phyloP scores from a whole-genome alignment of 2,329 filamentous ascomycete species.

The Plectosphaerella cucumerina region DNA sequence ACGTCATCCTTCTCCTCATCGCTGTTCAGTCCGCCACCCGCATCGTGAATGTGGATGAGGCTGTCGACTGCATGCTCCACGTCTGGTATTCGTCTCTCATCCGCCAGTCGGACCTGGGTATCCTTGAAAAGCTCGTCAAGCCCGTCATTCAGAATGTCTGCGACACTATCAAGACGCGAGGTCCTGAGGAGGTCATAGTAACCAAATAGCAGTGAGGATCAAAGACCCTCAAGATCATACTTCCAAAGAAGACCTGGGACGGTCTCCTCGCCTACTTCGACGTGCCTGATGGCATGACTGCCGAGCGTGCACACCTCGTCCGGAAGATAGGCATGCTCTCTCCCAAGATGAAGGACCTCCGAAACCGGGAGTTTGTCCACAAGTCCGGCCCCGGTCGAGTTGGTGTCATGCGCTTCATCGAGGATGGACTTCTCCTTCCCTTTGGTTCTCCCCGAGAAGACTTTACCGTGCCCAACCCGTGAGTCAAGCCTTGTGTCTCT shows the following conservation, averaged over 20 bases:
- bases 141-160: constrained; percentile 10
- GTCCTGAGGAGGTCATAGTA: no score
- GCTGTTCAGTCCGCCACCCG: no score
- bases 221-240: constrained; percentile 6
- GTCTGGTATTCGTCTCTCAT: constrained; percentile 15
- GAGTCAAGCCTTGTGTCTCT: neutral
- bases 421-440: constrained; percentile 12
- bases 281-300: constrained; percentile 3
- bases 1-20: constrained; percentile 33
- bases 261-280: constrained; percentile 8
- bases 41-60: constrained; percentile 6
- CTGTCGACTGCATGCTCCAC: constrained; percentile 14
- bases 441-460: constrained; percentile 7
- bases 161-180: constrained; percentile 8
- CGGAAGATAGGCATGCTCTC: constrained; percentile 2
- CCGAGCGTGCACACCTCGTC: constrained; percentile 1
- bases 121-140: constrained; percentile 6
- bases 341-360: constrained; percentile 6
- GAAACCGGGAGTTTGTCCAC: neutral
- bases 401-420: constrained; percentile 5
- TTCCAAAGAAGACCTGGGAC: constrained; percentile 9
- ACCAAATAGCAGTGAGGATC: constrained; percentile 12
- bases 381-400: constrained; percentile 2
- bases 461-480: constrained; percentile 12
- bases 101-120: constrained; percentile 4